Evolutionary conservation across 345 rosid genomes (phyloP).

Genomic region (Linum lewisii): DNA sequence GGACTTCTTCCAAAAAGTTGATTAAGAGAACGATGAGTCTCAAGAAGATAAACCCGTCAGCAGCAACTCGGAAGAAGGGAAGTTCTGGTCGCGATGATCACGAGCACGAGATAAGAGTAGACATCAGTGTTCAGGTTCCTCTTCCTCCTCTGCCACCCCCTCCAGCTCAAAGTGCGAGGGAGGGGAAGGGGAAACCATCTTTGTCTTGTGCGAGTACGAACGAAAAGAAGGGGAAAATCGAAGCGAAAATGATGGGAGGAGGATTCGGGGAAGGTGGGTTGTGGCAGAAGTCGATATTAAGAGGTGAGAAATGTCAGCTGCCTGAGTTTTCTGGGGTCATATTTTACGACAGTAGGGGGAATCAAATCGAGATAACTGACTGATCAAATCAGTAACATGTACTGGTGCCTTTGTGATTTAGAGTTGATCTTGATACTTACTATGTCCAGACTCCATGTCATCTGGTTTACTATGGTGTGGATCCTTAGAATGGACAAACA

Average conservation of each 20-base stretch:
- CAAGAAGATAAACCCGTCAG: slow-evolving; percentile 5
- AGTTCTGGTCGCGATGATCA: not conserved
- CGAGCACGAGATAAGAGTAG: not conserved
- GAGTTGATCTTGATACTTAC: no score
- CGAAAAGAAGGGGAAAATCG: not conserved
- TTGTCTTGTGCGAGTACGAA: no score
- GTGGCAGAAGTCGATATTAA: slow-evolving; percentile 15
- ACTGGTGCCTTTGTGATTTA: no score
- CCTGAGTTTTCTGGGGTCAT: slow-evolving; percentile 16
- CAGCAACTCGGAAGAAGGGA: not conserved
- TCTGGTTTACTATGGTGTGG: no score
- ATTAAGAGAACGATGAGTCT: not conserved
- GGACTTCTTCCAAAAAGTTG: not conserved
- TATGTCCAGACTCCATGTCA: no score
- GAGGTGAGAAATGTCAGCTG: slow-evolving; percentile 13
- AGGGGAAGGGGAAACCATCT: no score
- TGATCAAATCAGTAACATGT: no score
- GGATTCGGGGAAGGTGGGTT: slow-evolving; percentile 5
- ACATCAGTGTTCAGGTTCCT: not conserved
- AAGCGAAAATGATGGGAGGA: not conserved
- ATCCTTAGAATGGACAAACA: no score
- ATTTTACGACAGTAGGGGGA: slow-evolving; percentile 13
- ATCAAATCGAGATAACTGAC: not conserved
- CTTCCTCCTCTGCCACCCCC: not conserved
- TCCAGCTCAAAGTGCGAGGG: not conserved